phyloP scores from a whole-genome alignment of 2,329 filamentous ascomycete species.

The Xylaria sp. region DNA sequence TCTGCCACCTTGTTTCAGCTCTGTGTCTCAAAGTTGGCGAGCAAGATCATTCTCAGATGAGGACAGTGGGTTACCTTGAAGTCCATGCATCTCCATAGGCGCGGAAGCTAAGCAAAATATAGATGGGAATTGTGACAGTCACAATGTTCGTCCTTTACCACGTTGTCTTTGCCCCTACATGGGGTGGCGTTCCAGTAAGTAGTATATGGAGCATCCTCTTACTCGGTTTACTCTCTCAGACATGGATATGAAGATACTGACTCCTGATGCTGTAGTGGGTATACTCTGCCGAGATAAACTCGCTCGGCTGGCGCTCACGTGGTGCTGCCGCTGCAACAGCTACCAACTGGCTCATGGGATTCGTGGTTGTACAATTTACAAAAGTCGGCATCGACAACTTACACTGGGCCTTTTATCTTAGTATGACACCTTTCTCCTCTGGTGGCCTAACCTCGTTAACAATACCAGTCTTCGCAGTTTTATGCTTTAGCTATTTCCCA shows the following conservation, averaged over 20 bases:
- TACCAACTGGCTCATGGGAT: slow-evolving; percentile 48
- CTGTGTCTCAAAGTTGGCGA: slow-evolving; percentile 38
- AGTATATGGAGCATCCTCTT: too few relatives aligned
- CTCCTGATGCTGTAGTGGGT: slow-evolving; percentile 49
- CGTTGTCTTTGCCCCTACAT: slow-evolving; percentile 45
- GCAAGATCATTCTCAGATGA: slow-evolving; percentile 34
- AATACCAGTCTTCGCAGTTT: slow-evolving; percentile 30
- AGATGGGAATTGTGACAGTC: slow-evolving; percentile 43
- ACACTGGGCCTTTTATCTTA: slow-evolving; percentile 46
- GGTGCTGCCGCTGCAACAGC: slow-evolving; percentile 49
- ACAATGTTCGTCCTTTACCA: slow-evolving; percentile 49
- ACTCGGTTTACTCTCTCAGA: background rate
- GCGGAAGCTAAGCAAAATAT: slow-evolving; percentile 11
- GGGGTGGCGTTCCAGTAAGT: slow-evolving; percentile 34
- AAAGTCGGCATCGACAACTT: slow-evolving; percentile 46
- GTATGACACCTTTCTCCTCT: slow-evolving; percentile 24
- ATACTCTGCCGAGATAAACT: slow-evolving; percentile 47
- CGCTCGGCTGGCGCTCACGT: slow-evolving; percentile 44
- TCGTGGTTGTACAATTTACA: slow-evolving; percentile 49
- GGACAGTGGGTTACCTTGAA: slow-evolving; percentile 24
- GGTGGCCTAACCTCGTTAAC: background rate
- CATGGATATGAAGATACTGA: slow-evolving; percentile 11
- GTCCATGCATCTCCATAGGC: background rate
- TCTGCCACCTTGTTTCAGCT: slow-evolving; percentile 43
- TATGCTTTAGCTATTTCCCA: slow-evolving; percentile 37